Evolutionary conservation across 2,329 filamentous ascomycete genomes (phyloP).

Genomic region (Penicillium brasilianum): DNA sequence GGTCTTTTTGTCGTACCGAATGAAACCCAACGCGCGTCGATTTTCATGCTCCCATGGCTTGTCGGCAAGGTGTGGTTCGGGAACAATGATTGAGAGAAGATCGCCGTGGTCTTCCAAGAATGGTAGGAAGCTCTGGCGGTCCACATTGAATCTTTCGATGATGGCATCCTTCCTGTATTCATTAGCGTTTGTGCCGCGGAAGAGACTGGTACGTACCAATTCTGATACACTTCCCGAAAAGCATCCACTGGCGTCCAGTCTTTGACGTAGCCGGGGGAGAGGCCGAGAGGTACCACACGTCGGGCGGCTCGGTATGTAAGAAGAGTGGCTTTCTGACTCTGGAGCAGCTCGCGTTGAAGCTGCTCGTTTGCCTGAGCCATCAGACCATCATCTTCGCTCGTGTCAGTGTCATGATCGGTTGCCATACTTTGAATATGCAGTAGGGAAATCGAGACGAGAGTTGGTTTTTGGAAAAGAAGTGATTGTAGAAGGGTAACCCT

Average conservation of each 20-base stretch:
- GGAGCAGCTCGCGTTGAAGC: neutral
- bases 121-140: neutral
- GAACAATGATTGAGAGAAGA: neutral
- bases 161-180: neutral
- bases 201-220: neutral
- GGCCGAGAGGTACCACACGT: neutral
- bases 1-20: too few relatives aligned
- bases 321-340: neutral
- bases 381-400: too few relatives aligned
- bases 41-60: neutral
- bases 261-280: neutral
- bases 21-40: neutral
- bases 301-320: neutral
- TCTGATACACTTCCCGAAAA: conserved; percentile 4
- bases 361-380: too few relatives aligned
- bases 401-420: too few relatives aligned
- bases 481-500: too few relatives aligned
- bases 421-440: too few relatives aligned
- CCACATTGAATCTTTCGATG: neutral
- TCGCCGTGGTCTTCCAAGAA: neutral
- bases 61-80: neutral
- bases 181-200: neutral
- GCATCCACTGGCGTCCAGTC: neutral
- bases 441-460: too few relatives aligned
- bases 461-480: too few relatives aligned